Percentiles rank a stretch among this genome's conserved stretches.
These are phyloP conservation scores for Suillus hirtellus DNA, from an alignment of 768 basidiomycete genomes.

Conservation along the genomic window DNA sequence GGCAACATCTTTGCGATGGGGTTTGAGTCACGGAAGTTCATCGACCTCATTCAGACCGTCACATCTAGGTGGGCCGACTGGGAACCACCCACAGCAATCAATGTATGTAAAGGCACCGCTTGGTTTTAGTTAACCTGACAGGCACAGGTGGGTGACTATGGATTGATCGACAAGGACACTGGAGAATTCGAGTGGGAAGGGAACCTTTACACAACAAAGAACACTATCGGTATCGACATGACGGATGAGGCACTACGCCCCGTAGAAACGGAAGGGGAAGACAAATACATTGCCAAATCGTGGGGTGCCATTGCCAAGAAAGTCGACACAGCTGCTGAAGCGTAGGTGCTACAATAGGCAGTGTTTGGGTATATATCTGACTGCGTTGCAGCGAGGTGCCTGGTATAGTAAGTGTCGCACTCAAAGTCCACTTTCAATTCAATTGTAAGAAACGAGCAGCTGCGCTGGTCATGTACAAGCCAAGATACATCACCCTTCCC, in stretches of 20 bases:
- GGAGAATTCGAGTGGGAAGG: slow-evolving; percentile 25
- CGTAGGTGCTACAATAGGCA: slow-evolving; percentile 21
- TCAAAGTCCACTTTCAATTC: slow-evolving; percentile 37
- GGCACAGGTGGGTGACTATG: slow-evolving; percentile 30
- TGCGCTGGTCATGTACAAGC: slow-evolving; percentile 33
- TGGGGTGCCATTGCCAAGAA: slow-evolving; percentile 21
- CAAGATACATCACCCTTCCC: slow-evolving; percentile 23
- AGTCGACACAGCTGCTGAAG: slow-evolving; percentile 12
- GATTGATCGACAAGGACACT: slow-evolving; percentile 20
- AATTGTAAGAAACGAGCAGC: slow-evolving; percentile 31
- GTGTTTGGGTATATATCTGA: background rate
- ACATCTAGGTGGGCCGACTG: slow-evolving; percentile 41
- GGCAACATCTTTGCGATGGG: background rate
- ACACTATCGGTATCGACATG: background rate
- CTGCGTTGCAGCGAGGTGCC: slow-evolving; percentile 11
- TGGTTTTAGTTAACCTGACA: background rate
- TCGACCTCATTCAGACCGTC: slow-evolving; percentile 31
- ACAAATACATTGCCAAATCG: slow-evolving; percentile 24
- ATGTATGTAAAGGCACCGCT: slow-evolving; percentile 21
- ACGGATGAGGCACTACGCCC: slow-evolving; percentile 14
- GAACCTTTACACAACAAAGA: slow-evolving; percentile 21
- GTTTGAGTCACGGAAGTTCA: slow-evolving; percentile 29
- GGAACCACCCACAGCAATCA: slow-evolving; percentile 36
- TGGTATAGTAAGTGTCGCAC: slow-evolving; percentile 29
- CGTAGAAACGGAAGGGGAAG: slow-evolving; percentile 21